Conservation (phyloP, 2,329 filamentous ascomycete genomes). For the Xylogone sp. region DNA sequence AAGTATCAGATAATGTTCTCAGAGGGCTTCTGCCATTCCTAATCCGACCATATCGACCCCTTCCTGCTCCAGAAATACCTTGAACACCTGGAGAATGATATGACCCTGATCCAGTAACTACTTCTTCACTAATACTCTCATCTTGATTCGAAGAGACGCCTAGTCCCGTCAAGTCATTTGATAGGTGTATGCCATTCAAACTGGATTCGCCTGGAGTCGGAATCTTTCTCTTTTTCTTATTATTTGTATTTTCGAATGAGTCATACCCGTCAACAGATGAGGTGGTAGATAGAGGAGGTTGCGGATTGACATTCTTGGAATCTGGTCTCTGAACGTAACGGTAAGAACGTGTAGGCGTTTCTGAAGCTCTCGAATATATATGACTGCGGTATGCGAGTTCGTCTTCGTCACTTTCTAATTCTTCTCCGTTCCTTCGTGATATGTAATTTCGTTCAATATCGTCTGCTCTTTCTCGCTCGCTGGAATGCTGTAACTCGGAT, state of each 20-base stretch:
- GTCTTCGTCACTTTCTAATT: conserved; percentile 60
- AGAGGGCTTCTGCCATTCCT: conserved; percentile 60
- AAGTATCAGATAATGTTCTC: conserved; percentile 53
- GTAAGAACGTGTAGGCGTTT: conserved; percentile 38
- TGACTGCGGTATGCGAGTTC: conserved; percentile 26
- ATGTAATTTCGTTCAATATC: conserved; percentile 29
- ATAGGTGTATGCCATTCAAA: conserved; percentile 39
- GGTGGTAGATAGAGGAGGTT: conserved; percentile 63
- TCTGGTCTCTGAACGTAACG: conserved; percentile 42
- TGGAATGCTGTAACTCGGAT: conserved; percentile 24
- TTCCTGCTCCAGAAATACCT: conserved; percentile 79
- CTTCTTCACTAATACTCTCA: conserved; percentile 39
- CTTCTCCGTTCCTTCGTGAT: conserved; percentile 49
- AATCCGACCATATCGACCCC: conserved; percentile 75
- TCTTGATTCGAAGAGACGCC: conserved; percentile 47
- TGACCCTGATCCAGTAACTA: conserved; percentile 37
- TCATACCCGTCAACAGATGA: conserved; percentile 86
- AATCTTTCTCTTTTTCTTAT: conserved; percentile 99
- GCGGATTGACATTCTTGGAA: conserved; percentile 42
- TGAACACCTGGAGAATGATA: conserved; percentile 57
- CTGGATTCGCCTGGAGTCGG: conserved; percentile 75
- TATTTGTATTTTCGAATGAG: conserved; percentile 96
- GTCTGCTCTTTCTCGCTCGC: conserved; percentile 24
- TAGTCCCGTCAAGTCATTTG: conserved; percentile 62
- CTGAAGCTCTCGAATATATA: conserved; percentile 42